phyloP scores from a whole-genome alignment of 2,329 filamentous ascomycete species.

The Trichoderma asperellum region DNA sequence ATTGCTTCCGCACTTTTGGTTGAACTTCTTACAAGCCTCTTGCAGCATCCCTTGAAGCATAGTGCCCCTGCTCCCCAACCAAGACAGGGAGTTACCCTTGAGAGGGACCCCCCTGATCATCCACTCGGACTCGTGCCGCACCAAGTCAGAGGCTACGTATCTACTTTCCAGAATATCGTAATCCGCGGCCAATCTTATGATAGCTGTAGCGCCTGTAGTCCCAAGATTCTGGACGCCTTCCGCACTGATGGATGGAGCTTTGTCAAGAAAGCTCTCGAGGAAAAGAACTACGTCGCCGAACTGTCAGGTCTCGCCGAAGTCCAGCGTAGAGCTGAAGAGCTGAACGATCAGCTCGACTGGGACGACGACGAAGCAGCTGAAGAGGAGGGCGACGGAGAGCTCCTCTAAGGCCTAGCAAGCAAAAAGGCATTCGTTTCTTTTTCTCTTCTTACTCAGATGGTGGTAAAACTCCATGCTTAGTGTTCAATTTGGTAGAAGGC shows the following conservation, averaged over 20 bases:
- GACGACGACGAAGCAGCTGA: constrained; percentile 56
- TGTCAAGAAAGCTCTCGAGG: constrained; percentile 71
- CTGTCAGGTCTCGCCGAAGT: constrained; percentile 75
- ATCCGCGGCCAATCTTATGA: constrained; percentile 77
- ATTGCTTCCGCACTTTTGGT: constrained; percentile 91
- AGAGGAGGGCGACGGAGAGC: constrained; percentile 60
- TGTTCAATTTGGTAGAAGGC: background rate
- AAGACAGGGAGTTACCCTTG: constrained; percentile 48
- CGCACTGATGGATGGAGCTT: constrained; percentile 73
- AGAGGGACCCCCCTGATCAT: constrained; percentile 61
- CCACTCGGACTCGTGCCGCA: constrained; percentile 75
- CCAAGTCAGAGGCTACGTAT: constrained; percentile 77
- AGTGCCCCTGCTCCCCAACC: constrained; percentile 61
- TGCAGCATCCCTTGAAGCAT: constrained; percentile 81
- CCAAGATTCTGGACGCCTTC: constrained; percentile 70
- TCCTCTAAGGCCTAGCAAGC: constrained; percentile 42
- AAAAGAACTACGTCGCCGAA: constrained; percentile 79
- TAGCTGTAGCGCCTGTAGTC: constrained; percentile 79
- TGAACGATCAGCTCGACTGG: constrained; percentile 61
- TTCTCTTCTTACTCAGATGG: background rate
- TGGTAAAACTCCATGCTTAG: background rate
- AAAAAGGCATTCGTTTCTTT: background rate
- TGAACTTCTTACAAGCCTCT: constrained; percentile 82
- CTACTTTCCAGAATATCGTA: constrained; percentile 72
- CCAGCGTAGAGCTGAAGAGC: constrained; percentile 60